Conservation (phyloP, 768 basidiomycete species). For the Trametes villosa region DNA sequence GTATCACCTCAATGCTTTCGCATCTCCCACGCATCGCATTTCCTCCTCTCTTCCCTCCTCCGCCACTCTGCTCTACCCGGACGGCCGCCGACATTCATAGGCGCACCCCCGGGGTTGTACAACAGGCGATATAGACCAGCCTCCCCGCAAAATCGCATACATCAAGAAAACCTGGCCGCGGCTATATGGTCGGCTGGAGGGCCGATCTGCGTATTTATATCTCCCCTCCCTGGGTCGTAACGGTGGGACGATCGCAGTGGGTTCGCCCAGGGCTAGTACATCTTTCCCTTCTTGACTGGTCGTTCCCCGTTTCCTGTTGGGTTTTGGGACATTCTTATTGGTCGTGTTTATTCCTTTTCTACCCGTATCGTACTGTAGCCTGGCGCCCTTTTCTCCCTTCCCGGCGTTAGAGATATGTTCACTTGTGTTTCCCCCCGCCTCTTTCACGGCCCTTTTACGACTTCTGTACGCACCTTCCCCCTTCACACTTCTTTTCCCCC, state of each 20-base stretch:
- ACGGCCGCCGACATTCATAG: slow-evolving; percentile 16
- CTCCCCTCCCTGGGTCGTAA: slow-evolving; percentile 27
- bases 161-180: slow-evolving; percentile 23
- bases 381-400: slow-evolving; percentile 20
- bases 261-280: slow-evolving; percentile 31
- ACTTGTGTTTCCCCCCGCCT: background rate
- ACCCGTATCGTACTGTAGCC: slow-evolving; percentile 21
- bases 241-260: slow-evolving; percentile 24
- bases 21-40: slow-evolving; percentile 30
- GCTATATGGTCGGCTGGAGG: slow-evolving; percentile 27
- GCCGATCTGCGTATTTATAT: slow-evolving; percentile 30
- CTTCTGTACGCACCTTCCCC: slow-evolving; percentile 7
- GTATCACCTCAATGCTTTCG: slow-evolving; percentile 47
- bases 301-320: slow-evolving; percentile 44
- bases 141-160: slow-evolving; percentile 28
- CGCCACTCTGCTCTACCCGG: slow-evolving; percentile 26
- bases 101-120: slow-evolving; percentile 33
- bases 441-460: slow-evolving; percentile 4
- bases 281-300: slow-evolving; percentile 36
- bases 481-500: slow-evolving; percentile 8
- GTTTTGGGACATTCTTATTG: slow-evolving; percentile 34
- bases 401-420: slow-evolving; percentile 20
- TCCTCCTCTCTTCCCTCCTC: slow-evolving; percentile 20
- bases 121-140: slow-evolving; percentile 30
- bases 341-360: slow-evolving; percentile 24